A percentile compares a stretch with the other conserved stretches of the same genome.
These are phyloP conservation scores for Aspergillus sp. DNA, from an alignment of 2,329 filamentous ascomycete species.

Conservation along the genomic window DNA sequence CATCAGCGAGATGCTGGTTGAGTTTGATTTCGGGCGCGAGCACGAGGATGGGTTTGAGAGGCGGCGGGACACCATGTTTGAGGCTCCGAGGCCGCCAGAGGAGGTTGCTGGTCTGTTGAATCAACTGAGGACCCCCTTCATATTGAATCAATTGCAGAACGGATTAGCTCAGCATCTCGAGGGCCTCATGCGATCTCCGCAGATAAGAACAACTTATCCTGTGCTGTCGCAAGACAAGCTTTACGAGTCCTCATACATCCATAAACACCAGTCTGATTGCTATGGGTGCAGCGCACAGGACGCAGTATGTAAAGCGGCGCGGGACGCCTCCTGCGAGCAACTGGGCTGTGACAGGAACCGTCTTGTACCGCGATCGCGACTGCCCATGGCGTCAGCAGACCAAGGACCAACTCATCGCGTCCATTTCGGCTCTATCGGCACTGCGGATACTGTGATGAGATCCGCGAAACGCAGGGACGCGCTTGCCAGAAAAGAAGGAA, in stretches of 20 bases:
- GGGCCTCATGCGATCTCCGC: not conserved
- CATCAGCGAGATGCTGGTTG: slow-evolving; percentile 5
- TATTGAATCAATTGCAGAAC: not conserved
- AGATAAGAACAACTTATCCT: not conserved
- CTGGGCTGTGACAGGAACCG: slow-evolving; percentile 7
- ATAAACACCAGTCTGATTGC: slow-evolving; percentile 19
- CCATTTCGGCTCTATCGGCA: slow-evolving; percentile 18
- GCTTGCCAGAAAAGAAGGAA: not conserved
- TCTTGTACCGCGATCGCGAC: not conserved
- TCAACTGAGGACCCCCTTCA: not conserved
- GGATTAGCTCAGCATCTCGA: not conserved
- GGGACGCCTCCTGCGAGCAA: not conserved
- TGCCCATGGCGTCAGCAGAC: not conserved
- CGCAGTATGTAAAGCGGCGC: slow-evolving; percentile 12
- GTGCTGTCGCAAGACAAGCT: not conserved
- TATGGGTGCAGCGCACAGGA: not conserved
- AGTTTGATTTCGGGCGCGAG: slow-evolving; percentile 5
- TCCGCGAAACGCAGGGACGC: slow-evolving; percentile 17
- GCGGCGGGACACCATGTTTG: not conserved
- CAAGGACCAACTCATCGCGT: not conserved
- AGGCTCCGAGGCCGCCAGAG: not conserved
- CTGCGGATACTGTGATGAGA: slow-evolving; percentile 19
- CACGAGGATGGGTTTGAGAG: not conserved
- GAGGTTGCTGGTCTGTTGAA: not conserved
- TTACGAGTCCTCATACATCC: slow-evolving; percentile 3